Percentiles rank a stretch among this genome's conserved stretches.
Evolutionary conservation across 805 yeast species (phyloP).

Genomic region (Vanderwaltozyma verrucispora): DNA sequence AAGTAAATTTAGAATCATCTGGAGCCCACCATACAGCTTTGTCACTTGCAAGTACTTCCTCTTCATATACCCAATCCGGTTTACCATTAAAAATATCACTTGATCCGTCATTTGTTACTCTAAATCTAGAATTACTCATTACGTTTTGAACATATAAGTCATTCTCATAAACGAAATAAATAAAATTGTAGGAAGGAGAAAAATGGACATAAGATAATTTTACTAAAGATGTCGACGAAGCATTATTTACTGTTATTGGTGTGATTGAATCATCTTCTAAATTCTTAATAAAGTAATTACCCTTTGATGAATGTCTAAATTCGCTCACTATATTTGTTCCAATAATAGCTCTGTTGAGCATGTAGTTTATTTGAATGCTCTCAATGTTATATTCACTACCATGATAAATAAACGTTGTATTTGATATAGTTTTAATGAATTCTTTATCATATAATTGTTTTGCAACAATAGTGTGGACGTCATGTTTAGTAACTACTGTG

Average conservation of each 20-base stretch:
- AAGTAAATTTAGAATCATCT: constrained; percentile 45
- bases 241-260: constrained; percentile 19
- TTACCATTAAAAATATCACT: constrained; percentile 49
- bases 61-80: constrained; percentile 82
- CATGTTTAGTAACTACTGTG: constrained; percentile 9
- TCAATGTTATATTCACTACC: constrained; percentile 33
- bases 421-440: constrained; percentile 21
- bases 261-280: constrained; percentile 28
- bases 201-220: constrained; percentile 40
- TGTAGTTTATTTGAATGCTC: constrained; percentile 34
- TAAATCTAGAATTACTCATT: constrained; percentile 2
- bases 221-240: constrained; percentile 7
- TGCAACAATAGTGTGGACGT: constrained; percentile 15
- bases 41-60: constrained; percentile 56
- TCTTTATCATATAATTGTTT: constrained; percentile 25
- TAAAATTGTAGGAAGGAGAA: constrained; percentile 48
- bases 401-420: constrained; percentile 32
- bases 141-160: constrained; percentile 43
- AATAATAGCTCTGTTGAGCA: constrained; percentile 42
- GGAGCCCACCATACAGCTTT: constrained; percentile 66
- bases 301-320: constrained; percentile 63
- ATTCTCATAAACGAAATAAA: constrained; percentile 47
- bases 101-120: constrained; percentile 40
- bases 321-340: constrained; percentile 39
- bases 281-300: constrained; percentile 54